phyloP scores from a whole-genome alignment of 2,329 filamentous ascomycete species.

The Akanthomyces muscarius region DNA sequence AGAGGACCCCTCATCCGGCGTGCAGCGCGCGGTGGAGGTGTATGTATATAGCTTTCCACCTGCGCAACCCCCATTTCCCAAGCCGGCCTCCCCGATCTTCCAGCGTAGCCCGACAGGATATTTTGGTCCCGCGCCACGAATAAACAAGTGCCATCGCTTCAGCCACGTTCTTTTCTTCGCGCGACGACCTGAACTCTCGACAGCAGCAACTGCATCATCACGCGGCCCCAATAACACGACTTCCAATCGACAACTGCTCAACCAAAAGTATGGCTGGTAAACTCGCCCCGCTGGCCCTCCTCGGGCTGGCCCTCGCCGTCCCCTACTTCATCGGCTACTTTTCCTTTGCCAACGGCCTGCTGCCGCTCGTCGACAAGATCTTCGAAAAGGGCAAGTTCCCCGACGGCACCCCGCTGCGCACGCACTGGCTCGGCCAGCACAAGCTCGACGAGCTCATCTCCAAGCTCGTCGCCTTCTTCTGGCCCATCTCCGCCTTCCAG shows the following conservation, averaged over 20 bases:
- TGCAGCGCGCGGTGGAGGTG: too few relatives aligned
- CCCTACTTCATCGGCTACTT: slow-evolving; percentile 23
- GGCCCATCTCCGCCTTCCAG: slow-evolving; percentile 17
- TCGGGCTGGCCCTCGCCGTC: slow-evolving; percentile 19
- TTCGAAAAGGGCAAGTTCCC: slow-evolving; percentile 15
- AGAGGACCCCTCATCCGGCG: background rate
- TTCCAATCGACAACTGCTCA: background rate
- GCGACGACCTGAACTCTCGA: too few relatives aligned
- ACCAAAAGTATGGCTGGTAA: slow-evolving; percentile 17
- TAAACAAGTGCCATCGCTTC: too few relatives aligned
- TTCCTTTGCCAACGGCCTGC: slow-evolving; percentile 19
- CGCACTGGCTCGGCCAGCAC: slow-evolving; percentile 18
- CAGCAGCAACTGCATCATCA: background rate
- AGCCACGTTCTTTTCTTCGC: too few relatives aligned
- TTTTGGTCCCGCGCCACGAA: too few relatives aligned
- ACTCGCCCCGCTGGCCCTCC: slow-evolving; percentile 15
- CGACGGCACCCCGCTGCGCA: slow-evolving; percentile 21
- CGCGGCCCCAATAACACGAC: background rate
- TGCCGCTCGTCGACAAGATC: slow-evolving; percentile 11
- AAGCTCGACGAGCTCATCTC: slow-evolving; percentile 19
- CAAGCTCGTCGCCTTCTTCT: slow-evolving; percentile 22
- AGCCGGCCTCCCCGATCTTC: too few relatives aligned
- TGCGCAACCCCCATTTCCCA: too few relatives aligned
- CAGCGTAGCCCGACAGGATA: too few relatives aligned
- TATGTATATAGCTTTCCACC: background rate